These are phyloP conservation scores for Apophysomyces variabilis DNA, from an alignment of 371 early-diverging fungal species.

Conservation along the genomic window DNA sequence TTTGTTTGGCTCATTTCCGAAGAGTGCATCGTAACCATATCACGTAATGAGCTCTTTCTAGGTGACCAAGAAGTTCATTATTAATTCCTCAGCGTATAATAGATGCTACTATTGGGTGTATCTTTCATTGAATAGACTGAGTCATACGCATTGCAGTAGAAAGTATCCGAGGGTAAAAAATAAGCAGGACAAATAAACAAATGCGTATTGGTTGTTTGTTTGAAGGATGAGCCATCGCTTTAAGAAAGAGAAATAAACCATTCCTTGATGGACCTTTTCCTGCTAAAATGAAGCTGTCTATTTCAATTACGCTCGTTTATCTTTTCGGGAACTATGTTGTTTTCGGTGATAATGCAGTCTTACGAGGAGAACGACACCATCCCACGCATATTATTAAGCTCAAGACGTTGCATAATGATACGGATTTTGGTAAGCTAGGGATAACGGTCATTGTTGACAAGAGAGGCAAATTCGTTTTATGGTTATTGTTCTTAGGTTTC, in stretches of 20 bases:
- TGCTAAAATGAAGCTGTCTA: neutral
- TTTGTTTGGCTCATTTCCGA: too few species aligned
- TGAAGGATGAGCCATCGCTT: neutral
- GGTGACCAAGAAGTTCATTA: too few species aligned
- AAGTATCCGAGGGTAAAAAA: too few species aligned
- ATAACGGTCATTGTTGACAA: neutral
- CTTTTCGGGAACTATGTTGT: neutral
- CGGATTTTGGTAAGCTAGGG: neutral
- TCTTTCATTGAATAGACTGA: too few species aligned
- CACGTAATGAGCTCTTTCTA: too few species aligned
- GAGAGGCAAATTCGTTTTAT: neutral
- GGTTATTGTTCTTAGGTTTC: neutral
- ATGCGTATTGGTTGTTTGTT: too few species aligned
- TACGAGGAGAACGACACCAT: neutral
- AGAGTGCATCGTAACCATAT: too few species aligned
- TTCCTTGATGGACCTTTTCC: neutral
- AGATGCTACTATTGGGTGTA: too few species aligned
- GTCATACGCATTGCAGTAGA: too few species aligned
- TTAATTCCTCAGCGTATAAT: too few species aligned
- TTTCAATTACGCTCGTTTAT: neutral
- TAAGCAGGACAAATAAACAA: too few species aligned
- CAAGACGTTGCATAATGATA: slow-evolving; percentile 4
- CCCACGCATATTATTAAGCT: slow-evolving; percentile 21
- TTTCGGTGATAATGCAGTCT: neutral
- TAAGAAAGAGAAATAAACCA: neutral